Conservation (phyloP, 768 basidiomycete genomes). For the Rhodotorula kratochvilovae region DNA sequence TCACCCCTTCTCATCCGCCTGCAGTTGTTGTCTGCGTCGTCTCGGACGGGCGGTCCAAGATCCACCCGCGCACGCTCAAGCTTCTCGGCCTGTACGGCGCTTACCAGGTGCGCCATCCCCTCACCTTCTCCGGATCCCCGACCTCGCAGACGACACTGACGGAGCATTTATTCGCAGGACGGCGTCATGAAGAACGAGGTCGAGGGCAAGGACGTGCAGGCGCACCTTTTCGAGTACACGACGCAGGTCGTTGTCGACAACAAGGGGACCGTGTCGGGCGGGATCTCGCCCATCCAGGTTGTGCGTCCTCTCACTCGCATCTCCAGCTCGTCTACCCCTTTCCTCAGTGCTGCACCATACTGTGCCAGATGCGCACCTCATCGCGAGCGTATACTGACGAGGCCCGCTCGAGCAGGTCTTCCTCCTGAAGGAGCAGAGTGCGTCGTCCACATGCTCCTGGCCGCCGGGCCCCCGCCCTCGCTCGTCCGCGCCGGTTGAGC, state of each 20-base stretch:
- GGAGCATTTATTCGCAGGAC: conserved; percentile 3
- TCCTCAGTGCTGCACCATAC: too few relatives aligned
- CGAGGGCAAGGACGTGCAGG: conserved; percentile 64
- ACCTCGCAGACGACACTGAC: too few relatives aligned
- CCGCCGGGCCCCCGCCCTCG: too few relatives aligned
- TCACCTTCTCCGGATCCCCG: too few relatives aligned
- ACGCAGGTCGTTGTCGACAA: conserved; percentile 82
- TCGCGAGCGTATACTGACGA: too few relatives aligned
- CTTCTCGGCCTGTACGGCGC: conserved; percentile 71
- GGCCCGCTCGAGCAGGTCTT: not conserved
- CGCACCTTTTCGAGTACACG: conserved; percentile 68
- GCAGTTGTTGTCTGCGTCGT: conserved; percentile 49
- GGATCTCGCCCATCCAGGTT: conserved; percentile 72
- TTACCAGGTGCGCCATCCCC: conserved; percentile 15
- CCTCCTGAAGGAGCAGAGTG: conserved; percentile 21
- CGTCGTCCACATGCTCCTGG: too few relatives aligned
- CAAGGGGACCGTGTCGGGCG: conserved; percentile 70
- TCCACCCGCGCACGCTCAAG: conserved; percentile 59
- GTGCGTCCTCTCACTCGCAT: conserved; percentile 5
- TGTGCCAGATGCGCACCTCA: too few relatives aligned
- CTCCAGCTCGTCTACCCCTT: not conserved
- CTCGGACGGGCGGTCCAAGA: conserved; percentile 48
- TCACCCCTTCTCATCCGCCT: too few relatives aligned
- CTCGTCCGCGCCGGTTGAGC: too few relatives aligned
- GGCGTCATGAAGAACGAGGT: conserved; percentile 42